phyloP scores from a whole-genome alignment of 202 grass and related monocot species.

The Schoenoplectus tabernaemontani region DNA sequence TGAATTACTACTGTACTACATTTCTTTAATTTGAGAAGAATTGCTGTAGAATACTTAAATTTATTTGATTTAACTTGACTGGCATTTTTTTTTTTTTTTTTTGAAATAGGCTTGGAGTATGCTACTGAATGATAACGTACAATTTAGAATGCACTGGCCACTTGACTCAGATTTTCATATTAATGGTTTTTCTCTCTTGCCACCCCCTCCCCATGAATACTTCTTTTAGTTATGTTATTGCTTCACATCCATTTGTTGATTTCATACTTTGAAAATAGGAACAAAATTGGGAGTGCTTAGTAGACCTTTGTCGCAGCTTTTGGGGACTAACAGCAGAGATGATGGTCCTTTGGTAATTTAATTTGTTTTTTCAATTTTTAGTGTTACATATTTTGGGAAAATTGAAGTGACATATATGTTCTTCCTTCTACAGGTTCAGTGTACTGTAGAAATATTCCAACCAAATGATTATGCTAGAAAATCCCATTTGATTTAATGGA shows the following conservation, averaged over 20 bases:
- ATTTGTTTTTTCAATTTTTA: constrained; percentile 9
- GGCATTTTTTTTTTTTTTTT: constrained; percentile 7
- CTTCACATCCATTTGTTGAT: not conserved
- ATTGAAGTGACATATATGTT: not conserved
- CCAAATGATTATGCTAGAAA: not conserved
- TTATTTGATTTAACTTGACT: constrained; percentile 14
- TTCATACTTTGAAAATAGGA: not conserved
- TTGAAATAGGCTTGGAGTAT: constrained; percentile 73
- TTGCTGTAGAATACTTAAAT: not conserved
- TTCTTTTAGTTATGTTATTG: not conserved
- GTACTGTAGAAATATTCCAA: not conserved
- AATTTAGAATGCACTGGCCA: constrained; percentile 98
- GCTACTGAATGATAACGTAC: constrained; percentile 92
- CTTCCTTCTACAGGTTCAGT: not conserved
- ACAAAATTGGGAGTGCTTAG: constrained; percentile 40
- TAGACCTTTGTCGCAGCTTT: constrained; percentile 55
- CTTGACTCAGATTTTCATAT: constrained; percentile 61
- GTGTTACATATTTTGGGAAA: not conserved
- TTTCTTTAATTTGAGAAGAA: not conserved
- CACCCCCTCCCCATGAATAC: not conserved
- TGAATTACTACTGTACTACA: not conserved
- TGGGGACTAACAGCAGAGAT: constrained; percentile 81
- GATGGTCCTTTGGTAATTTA: constrained; percentile 72
- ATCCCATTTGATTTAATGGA: not conserved
- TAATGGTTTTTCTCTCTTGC: constrained; percentile 45